Conservation (phyloP, 1,284 basidiomycete species). For the Irpex lacteus region DNA sequence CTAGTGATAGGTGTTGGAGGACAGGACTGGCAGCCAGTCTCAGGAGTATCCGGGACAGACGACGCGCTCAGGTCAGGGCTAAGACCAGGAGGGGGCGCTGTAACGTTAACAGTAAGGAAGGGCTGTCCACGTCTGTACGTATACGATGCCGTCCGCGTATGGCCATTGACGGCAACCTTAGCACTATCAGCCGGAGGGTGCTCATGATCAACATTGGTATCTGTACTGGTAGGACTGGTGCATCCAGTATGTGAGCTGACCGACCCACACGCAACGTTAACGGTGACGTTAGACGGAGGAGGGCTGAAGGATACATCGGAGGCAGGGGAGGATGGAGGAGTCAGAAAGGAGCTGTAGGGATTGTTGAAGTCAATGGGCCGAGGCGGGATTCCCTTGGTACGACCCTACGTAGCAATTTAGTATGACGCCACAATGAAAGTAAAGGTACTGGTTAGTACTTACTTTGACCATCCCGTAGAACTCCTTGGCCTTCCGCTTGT, state of each 20-base stretch:
- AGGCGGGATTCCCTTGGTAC: neutral
- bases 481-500: conserved; percentile 1
- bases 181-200: too few relatives aligned
- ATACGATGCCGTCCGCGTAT: neutral
- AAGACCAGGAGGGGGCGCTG: neutral
- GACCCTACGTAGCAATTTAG: neutral
- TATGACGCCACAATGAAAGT: neutral
- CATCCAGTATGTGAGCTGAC: neutral
- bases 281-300: neutral
- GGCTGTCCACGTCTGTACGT: neutral
- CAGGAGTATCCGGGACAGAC: neutral
- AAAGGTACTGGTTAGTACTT: neutral
- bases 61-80: neutral
- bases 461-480: neutral
- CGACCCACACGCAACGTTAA: neutral
- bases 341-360: neutral
- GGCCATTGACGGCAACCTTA: neutral
- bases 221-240: neutral
- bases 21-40: neutral
- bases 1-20: neutral
- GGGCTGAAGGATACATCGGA: neutral
- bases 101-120: neutral
- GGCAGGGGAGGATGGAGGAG: neutral
- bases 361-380: neutral
- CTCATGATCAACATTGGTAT: neutral